Base-by-base conservation (phyloP, 495 filamentous ascomycete genomes). In the Geopyxis carbonaria region DNA sequence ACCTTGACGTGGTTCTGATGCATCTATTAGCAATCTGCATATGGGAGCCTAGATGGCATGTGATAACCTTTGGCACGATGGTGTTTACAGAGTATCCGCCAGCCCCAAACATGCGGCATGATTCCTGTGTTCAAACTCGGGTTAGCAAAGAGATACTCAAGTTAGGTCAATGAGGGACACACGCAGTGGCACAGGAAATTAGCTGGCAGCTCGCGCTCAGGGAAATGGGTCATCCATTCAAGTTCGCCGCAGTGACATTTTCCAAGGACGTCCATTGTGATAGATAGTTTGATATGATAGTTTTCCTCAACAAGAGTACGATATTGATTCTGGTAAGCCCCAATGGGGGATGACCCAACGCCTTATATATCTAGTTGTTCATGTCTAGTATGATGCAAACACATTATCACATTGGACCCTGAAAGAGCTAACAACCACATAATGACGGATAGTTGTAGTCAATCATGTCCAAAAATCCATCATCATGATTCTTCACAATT, bases 121-220 rank as follows among this genome's bases (percentile, higher is more conserved):
- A 9, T 2, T 4, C 7, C 3, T 10, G 2, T 8, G 10, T 4
- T 22, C 9, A 22, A 14, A 9, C 11, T 35, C 22, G 14, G 32
- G 5, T 18, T 8, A n/a, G 5, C 13, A 21, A 13, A 21, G 2
- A 2, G 18, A 5, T 16, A 22, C 2, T 13, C 16, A 14, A n/a
- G 18, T 19, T 13, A n/a, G 16, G 21, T 2, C 21, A 22, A 1
- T 2, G 16, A 20, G 4, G 15, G 5, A 21, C 42, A 32, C 35
- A 51, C 46, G 20, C 47, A 51, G 14, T 51, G 47, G 8, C 47
- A 51, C n/a, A 50, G 19, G 2, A 40, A 38, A 24, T 46, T 37
- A 1, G 36, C 36, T 0, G 46, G 46, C 2, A 50, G 2, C 5
- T 44, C 34, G 13, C 34, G 29, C 16, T 11, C 8, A 5, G 43